phyloP scores from a whole-genome alignment of 805 yeast genomes.

The Kodamaea sagamina region DNA sequence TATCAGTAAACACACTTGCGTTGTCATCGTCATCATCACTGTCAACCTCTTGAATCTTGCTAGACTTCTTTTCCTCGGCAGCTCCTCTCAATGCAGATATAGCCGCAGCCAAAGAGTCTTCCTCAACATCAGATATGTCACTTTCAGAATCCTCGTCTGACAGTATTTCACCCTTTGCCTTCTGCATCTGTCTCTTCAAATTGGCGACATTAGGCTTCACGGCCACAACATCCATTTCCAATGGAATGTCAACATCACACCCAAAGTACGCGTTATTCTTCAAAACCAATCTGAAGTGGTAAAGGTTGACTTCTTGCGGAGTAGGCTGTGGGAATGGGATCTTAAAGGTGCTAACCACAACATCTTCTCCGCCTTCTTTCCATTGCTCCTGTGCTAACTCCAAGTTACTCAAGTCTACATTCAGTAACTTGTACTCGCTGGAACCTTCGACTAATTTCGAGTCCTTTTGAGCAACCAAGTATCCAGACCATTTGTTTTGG shows the following conservation, averaged over 20 bases:
- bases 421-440: constrained; percentile 54
- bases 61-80: constrained; percentile 34
- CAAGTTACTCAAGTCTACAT: constrained; percentile 58
- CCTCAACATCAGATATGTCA: constrained; percentile 69
- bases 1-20: constrained; percentile 46
- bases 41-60: constrained; percentile 30
- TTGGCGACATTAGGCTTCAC: constrained; percentile 39
- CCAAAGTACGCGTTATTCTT: constrained; percentile 82
- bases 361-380: constrained; percentile 42
- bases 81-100: constrained; percentile 70
- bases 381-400: constrained; percentile 53
- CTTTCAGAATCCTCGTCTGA: constrained; percentile 42
- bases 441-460: constrained; percentile 67
- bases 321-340: constrained; percentile 73
- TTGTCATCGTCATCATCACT: constrained; percentile 43
- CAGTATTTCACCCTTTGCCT: constrained; percentile 27
- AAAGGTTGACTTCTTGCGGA: constrained; percentile 68
- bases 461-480: constrained; percentile 73
- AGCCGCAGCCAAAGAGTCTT: constrained; percentile 75
- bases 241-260: constrained; percentile 70
- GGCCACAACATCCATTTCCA: constrained; percentile 67
- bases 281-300: constrained; percentile 68
- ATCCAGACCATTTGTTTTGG: constrained; percentile 64
- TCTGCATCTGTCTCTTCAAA: constrained; percentile 15
- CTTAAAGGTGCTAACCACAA: constrained; percentile 69